Evolutionary conservation across 495 filamentous ascomycete genomes (phyloP), one percentile per base, ranked within the genome.

Genomic region (Beverwykella pulmonaria): DNA sequence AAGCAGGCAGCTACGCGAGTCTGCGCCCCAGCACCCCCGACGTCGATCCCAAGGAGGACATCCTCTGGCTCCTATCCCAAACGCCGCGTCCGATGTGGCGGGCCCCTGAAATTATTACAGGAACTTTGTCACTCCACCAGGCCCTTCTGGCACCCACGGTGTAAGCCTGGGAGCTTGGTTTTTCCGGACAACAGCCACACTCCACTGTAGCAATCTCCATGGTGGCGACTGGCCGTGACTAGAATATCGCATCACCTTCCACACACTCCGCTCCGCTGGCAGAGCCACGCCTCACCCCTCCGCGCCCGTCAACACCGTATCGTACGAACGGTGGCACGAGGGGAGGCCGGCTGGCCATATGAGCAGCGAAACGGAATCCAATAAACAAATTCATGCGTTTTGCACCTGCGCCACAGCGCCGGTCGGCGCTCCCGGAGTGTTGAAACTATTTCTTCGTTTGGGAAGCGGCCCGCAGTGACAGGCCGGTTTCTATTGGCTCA

Each of bases 331-430:
- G 30, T 34, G 30, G 30, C 12, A 34, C 30, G 30, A 34, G 30
- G n/a, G n/a, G n/a, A n/a, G 30, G 30, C 30, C 5, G 17, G 6
- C 44, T 23, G 5, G 17, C 44, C 44, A 6, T 17, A n/a, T 23
- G n/a, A n/a, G n/a, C 22, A 52, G 48, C 48, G 6, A 52, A 52
- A 29, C 48, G 26, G n/a, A n/a, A n/a, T n/a, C n/a, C n/a, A n/a
- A n/a, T n/a, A 29, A 52, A 29, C 19, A 26, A 23, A 23, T 52
- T 29, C 26, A 52, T 25, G 48, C 48, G 7, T 23, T 29, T 25
- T 52, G 22, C 22, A 7, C 6, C 39, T 44, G 39, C 39, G 39
- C 39, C 39, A 44, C 39, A n/a, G 6, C 39, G 39, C 30, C 12
- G 30, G 30, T 4, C 30, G 30, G 30, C 39, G 15, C 39, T 15